Percentiles rank a stretch among this genome's conserved stretches.
Evolutionary conservation across 83 land plant species (phyloP).

Genomic region (Diphasiastrum complanatum): DNA sequence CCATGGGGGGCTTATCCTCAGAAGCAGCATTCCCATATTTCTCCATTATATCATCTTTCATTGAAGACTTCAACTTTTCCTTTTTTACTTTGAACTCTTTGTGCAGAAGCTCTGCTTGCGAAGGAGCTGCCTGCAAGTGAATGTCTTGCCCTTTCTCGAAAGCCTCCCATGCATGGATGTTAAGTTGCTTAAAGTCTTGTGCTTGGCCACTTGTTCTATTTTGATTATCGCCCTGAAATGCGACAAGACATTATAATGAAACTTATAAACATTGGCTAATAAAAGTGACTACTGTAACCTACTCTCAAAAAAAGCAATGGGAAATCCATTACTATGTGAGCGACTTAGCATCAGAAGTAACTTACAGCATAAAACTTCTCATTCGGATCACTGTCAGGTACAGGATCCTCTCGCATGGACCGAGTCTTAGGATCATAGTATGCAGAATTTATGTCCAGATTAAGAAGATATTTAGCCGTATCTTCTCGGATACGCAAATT

Average conservation of each 20-base stretch:
- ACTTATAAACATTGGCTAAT: too few species aligned
- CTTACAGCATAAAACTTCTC: conserved; percentile 88
- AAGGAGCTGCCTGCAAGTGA: conserved; percentile 88
- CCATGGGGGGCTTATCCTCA: conserved; percentile 66
- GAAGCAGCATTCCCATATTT: conserved; percentile 91
- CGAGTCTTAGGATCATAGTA: conserved; percentile 95
- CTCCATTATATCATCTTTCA: conserved; percentile 60
- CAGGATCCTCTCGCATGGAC: conserved; percentile 97
- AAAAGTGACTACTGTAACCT: too few species aligned
- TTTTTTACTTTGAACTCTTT: conserved; percentile 67
- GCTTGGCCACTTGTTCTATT: conserved; percentile 62
- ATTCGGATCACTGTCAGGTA: conserved; percentile 91
- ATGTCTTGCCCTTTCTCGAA: conserved; percentile 91
- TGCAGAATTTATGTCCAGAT: conserved; percentile 89
- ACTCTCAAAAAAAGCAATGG: too few species aligned
- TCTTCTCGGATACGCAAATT: conserved; percentile 96
- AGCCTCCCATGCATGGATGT: conserved; percentile 92
- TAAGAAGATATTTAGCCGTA: conserved; percentile 86
- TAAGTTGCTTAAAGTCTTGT: conserved; percentile 80
- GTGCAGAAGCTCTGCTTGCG: conserved; percentile 72
- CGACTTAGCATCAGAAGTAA: too few species aligned
- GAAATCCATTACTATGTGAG: too few species aligned
- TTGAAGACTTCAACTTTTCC: conserved; percentile 55
- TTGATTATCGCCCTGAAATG: conserved; percentile 58
- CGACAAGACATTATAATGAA: too few species aligned